Evolutionary conservation across 225 moss, liverwort and hornwort species (phyloP).

Genomic region (Pseudisothecium myosuroides): DNA sequence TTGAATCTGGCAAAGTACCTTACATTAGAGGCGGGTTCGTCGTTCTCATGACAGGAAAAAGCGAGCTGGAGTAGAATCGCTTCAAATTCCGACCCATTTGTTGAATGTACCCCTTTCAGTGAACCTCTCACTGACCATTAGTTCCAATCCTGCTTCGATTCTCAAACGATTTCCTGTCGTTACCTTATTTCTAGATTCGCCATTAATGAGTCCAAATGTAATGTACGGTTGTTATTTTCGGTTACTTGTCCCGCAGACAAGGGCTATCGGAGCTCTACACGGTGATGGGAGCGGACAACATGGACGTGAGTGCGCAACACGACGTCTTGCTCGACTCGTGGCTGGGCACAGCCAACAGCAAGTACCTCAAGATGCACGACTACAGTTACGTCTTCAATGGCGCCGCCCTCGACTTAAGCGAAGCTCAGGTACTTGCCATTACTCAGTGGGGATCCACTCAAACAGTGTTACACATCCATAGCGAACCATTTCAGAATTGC

Average conservation of each 20-base stretch:
- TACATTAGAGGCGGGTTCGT: neutral
- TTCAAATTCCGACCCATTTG: neutral
- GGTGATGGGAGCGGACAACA: neutral
- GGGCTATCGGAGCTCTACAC: neutral
- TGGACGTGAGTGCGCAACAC: constrained; percentile 24
- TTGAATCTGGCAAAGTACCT: neutral
- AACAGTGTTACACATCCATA: neutral
- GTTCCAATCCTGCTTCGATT: neutral
- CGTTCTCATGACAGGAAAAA: neutral
- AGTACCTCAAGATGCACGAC: constrained; percentile 12
- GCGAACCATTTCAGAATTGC: neutral
- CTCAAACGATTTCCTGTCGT: neutral
- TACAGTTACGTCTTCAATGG: constrained; percentile 12
- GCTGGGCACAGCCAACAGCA: neutral
- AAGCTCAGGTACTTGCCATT: constrained; percentile 5
- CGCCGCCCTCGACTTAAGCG: constrained; percentile 4
- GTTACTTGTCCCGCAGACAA: neutral
- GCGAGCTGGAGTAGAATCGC: neutral
- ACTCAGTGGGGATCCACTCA: neutral
- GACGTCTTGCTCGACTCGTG: constrained; percentile 11
- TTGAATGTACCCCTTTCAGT: neutral
- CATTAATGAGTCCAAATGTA: neutral
- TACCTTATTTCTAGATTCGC: neutral
- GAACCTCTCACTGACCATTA: neutral
- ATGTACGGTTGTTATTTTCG: neutral